These are phyloP conservation scores for Cantharellus cinnabarinus DNA, from an alignment of 768 basidiomycete species.

Conservation along the genomic window DNA sequence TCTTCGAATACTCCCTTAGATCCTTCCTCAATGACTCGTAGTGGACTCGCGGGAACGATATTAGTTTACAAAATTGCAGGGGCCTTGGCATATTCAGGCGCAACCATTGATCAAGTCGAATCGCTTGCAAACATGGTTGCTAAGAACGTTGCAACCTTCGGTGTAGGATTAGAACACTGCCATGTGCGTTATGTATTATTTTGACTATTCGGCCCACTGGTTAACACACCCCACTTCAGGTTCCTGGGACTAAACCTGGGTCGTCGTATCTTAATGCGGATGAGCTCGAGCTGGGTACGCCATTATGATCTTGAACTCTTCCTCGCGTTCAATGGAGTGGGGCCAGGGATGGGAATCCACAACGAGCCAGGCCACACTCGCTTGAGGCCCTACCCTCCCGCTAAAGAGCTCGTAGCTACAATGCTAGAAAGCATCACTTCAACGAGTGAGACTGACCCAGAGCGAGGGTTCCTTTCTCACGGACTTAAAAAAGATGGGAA, in stretches of 20 bases:
- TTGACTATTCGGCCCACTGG: neutral
- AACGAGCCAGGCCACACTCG: slow-evolving; percentile 65
- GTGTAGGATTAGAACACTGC: slow-evolving; percentile 74
- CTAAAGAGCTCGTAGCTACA: slow-evolving; percentile 45
- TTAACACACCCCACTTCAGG: slow-evolving; percentile 20
- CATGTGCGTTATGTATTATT: slow-evolving; percentile 31
- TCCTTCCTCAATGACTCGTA: slow-evolving; percentile 12
- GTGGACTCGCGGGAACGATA: slow-evolving; percentile 65
- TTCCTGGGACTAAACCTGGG: slow-evolving; percentile 51
- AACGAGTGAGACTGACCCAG: slow-evolving; percentile 36
- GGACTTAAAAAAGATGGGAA: slow-evolving; percentile 33
- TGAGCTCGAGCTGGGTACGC: slow-evolving; percentile 78
- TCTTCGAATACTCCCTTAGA: neutral
- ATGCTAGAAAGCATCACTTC: slow-evolving; percentile 51
- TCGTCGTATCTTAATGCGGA: slow-evolving; percentile 33
- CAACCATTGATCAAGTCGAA: slow-evolving; percentile 46
- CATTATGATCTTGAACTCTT: neutral
- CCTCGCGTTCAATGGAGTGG: neutral
- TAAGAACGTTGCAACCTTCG: slow-evolving; percentile 55
- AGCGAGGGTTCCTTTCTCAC: slow-evolving; percentile 48
- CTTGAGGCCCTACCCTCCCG: slow-evolving; percentile 48
- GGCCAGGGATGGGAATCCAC: slow-evolving; percentile 38
- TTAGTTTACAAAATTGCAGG: slow-evolving; percentile 85
- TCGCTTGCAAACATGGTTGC: slow-evolving; percentile 43
- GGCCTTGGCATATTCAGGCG: slow-evolving; percentile 51